Evolutionary conservation across 169 alveolate genomes (phyloP), one percentile per base, ranked within the genome.

Genomic region (Babesia gibsoni): DNA sequence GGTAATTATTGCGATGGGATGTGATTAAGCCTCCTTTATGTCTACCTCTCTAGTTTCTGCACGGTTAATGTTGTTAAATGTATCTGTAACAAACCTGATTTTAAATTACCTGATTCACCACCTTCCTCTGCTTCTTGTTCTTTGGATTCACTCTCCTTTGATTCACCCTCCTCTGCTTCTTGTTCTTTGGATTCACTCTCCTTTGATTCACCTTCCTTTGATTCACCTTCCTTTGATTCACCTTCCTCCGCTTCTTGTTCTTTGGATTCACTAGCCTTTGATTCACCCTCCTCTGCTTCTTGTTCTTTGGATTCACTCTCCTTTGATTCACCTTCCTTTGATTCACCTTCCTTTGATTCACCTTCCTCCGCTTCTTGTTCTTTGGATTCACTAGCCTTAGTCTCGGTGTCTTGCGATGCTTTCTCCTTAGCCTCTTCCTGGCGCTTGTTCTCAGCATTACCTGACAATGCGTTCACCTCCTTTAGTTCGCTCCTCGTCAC

Each of bases 401-500:
- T n/a, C n/a, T n/a, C n/a, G n/a, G n/a, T n/a, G n/a, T n/a, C n/a
- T n/a, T n/a, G n/a, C n/a, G n/a, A n/a, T n/a, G n/a, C n/a, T n/a
- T n/a, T n/a, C n/a, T n/a, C n/a, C n/a, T n/a, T n/a, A n/a, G n/a
- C 23, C 6, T 1, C 25, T 23, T n/a, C 1, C 9, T 12, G 18
- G 36, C 25, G 14, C 49, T 41, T 41, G 18, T 41, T 22, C 25
- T 41, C 25, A 1, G 14, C 49, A 4, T 22, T 41, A 22, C 49
- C 49, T 42, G 46, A 36, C 29, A 49, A 18, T 1, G 77, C n/a
- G 77, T 25, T 54, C 43, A 77, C 64, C 18, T 77, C 82, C 43
- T 39, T 50, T 33, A 77, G 63, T 27, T 77, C 86, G 43, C 67
- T 33, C 12, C 52, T 57, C 7, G 63, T 35, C 25, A 66, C 82